Evolutionary conservation across 768 basidiomycete species (phyloP).

Genomic region (Trametes maxima): DNA sequence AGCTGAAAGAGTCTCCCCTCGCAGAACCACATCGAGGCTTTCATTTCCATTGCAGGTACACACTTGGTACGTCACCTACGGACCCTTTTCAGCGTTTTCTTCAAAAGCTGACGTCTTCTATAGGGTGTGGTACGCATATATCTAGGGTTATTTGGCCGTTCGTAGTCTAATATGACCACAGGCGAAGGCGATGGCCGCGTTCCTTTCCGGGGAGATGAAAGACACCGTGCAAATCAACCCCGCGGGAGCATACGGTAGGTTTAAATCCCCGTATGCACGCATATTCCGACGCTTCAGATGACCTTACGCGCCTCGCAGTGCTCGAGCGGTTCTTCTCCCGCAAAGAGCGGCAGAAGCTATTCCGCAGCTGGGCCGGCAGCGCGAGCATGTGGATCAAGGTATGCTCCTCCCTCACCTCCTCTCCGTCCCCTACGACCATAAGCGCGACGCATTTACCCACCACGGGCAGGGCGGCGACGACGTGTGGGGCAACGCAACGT

Average conservation of each 20-base stretch:
- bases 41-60: slow-evolving; percentile 84
- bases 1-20: background rate
- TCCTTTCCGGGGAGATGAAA: slow-evolving; percentile 94
- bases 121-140: slow-evolving; percentile 69
- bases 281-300: too few species aligned
- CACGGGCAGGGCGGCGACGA: slow-evolving; percentile 70
- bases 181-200: slow-evolving; percentile 95
- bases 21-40: slow-evolving; percentile 83
- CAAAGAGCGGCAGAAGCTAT: slow-evolving; percentile 84
- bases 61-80: slow-evolving; percentile 61
- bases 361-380: slow-evolving; percentile 94
- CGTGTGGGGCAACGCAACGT: slow-evolving; percentile 77
- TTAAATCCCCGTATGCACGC: background rate
- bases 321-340: slow-evolving; percentile 89
- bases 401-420: background rate
- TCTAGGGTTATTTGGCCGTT: background rate
- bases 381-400: slow-evolving; percentile 95
- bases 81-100: background rate
- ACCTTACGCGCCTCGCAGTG: slow-evolving; percentile 44
- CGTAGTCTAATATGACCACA: slow-evolving; percentile 31
- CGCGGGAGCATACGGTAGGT: slow-evolving; percentile 72
- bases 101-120: background rate
- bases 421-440: background rate
- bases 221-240: slow-evolving; percentile 88
- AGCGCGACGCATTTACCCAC: background rate